Evolutionary conservation across 78 protist species (phyloP).

Genomic region (Dictyostelium intermedium): DNA sequence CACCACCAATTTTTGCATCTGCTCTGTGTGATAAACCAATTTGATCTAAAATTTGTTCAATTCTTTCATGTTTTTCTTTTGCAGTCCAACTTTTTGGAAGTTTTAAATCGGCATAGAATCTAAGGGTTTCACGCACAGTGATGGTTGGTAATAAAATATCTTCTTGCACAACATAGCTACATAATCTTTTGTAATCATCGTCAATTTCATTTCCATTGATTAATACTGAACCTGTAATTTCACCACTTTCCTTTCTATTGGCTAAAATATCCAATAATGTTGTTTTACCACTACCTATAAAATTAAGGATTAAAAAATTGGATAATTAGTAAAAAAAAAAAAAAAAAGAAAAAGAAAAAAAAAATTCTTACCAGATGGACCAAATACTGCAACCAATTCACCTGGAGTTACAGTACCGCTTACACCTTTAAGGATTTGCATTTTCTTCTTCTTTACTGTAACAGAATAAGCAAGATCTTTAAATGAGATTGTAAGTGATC

Average conservation of each 20-base stretch:
- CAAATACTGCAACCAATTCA: conserved; percentile 65
- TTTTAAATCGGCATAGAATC: conserved; percentile 66
- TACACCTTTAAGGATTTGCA: conserved; percentile 40
- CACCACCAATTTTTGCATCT: conserved; percentile 66
- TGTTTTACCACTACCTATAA: conserved; percentile 61
- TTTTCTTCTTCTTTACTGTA: conserved; percentile 20
- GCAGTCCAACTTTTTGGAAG: conserved; percentile 32
- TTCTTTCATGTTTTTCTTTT: conserved; percentile 36
- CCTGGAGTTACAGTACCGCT: conserved; percentile 70
- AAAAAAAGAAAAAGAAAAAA: neutral
- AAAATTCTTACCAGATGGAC: conserved; percentile 59
- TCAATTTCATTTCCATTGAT: conserved; percentile 55
- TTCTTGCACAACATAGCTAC: conserved; percentile 84
- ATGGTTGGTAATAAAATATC: conserved; percentile 76
- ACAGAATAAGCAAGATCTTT: conserved; percentile 40
- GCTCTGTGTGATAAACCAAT: conserved; percentile 60
- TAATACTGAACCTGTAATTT: conserved; percentile 28
- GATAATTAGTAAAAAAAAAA: neutral
- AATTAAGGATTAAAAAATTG: neutral
- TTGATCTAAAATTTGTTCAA: conserved; percentile 35
- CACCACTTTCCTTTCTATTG: conserved; percentile 50
- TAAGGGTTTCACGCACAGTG: conserved; percentile 82
- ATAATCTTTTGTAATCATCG: conserved; percentile 63
- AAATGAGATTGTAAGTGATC: conserved; percentile 31
- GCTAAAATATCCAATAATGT: conserved; percentile 77